phyloP scores from a whole-genome alignment of 805 yeast species.

The Zygosaccharomyces gambellarensis region DNA sequence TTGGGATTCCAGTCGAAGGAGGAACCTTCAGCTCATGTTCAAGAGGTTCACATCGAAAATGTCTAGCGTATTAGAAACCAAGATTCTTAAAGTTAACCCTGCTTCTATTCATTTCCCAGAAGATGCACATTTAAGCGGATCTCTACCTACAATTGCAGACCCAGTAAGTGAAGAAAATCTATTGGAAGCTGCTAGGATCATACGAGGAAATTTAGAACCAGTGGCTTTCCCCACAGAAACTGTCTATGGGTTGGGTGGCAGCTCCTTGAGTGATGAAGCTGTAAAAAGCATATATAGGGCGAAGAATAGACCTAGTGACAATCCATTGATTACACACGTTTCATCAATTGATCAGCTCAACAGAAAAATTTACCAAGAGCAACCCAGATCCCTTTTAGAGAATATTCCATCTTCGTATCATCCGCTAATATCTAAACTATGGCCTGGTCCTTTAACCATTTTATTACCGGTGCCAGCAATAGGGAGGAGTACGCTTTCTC shows the following conservation, averaged over 20 bases:
- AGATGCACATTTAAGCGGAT: slow-evolving; percentile 36
- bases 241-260: slow-evolving; percentile 93
- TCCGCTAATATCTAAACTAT: slow-evolving; percentile 59
- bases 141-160: slow-evolving; percentile 46
- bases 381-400: slow-evolving; percentile 1
- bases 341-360: slow-evolving; percentile 71
- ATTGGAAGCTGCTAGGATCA: slow-evolving; percentile 51
- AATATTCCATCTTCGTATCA: slow-evolving; percentile 65
- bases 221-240: slow-evolving; percentile 97
- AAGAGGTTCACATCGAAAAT: background rate
- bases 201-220: slow-evolving; percentile 49
- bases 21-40: background rate
- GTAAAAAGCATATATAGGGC: slow-evolving; percentile 78
- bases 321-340: slow-evolving; percentile 88
- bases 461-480: slow-evolving; percentile 56
- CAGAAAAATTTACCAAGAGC: slow-evolving; percentile 46
- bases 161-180: slow-evolving; percentile 48
- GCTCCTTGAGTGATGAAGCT: slow-evolving; percentile 67
- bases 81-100: slow-evolving; percentile 53
- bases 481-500: slow-evolving; percentile 50
- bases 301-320: slow-evolving; percentile 91
- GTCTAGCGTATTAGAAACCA: slow-evolving; percentile 32
- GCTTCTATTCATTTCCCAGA: slow-evolving; percentile 44
- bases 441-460: slow-evolving; percentile 97
- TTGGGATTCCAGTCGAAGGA: background rate